phyloP scores from a whole-genome alignment of 345 rosid genomes.

The Carallia brachiata region DNA sequence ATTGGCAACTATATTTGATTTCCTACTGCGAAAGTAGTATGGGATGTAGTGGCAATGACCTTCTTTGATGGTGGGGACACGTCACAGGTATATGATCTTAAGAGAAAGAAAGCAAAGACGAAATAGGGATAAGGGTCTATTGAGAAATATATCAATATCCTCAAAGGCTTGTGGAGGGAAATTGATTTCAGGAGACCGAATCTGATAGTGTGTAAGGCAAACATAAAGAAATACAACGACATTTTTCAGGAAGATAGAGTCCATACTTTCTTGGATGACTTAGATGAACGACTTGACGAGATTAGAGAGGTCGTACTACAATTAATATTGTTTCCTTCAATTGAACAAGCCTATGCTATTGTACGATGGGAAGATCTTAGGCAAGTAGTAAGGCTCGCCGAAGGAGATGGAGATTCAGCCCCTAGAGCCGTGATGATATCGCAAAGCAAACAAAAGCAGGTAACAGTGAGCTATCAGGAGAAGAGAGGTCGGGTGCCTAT shows the following conservation, averaged over 20 bases:
- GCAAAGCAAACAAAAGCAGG: no score
- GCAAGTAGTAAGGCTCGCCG: no score
- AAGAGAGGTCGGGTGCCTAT: no score
- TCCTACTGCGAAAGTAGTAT: background rate
- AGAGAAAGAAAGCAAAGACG: background rate
- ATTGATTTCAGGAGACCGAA: background rate
- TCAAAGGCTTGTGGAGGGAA: background rate
- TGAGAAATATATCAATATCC: background rate
- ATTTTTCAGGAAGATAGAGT: background rate
- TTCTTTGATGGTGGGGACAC: background rate
- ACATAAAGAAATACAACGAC: background rate
- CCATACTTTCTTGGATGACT: background rate
- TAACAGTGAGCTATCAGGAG: no score
- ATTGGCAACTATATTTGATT: background rate
- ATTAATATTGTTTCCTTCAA: no score
- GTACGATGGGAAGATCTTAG: no score
- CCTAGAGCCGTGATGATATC: no score
- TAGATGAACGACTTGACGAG: no score
- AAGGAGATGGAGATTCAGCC: no score
- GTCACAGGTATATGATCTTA: conserved; percentile 1
- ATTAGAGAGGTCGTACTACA: no score
- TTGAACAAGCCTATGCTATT: no score
- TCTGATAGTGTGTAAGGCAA: background rate
- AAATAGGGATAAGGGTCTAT: background rate
- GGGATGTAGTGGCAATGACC: background rate